These are phyloP conservation scores for Gymnopilus junonius DNA, from an alignment of 768 basidiomycete species.

Conservation along the genomic window DNA sequence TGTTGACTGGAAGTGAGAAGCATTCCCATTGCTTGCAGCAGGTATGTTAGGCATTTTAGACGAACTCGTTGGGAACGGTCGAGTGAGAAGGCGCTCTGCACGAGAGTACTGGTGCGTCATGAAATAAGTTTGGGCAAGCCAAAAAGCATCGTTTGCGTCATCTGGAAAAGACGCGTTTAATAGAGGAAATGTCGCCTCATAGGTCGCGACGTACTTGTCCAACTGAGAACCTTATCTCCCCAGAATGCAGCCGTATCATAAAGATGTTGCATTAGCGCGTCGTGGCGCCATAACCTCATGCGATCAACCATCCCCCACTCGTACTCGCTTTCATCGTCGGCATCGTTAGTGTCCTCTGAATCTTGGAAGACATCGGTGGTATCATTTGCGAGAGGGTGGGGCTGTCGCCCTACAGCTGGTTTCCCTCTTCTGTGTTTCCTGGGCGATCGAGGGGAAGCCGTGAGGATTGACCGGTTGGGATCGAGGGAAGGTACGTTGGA, in stretches of 20 bases:
- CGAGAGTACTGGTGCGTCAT: slow-evolving; percentile 95
- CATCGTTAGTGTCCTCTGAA: slow-evolving; percentile 51
- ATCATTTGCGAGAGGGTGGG: slow-evolving; percentile 80
- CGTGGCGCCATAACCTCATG: slow-evolving; percentile 96
- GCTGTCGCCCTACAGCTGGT: slow-evolving; percentile 48
- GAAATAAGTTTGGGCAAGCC: slow-evolving; percentile 98
- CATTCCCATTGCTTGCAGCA: slow-evolving; percentile 45
- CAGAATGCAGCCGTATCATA: slow-evolving; percentile 98
- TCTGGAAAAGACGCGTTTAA: slow-evolving; percentile 39
- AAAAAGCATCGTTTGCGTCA: slow-evolving; percentile 98
- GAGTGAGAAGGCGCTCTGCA: slow-evolving; percentile 87
- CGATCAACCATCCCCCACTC: slow-evolving; percentile 92
- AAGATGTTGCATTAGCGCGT: slow-evolving; percentile 97
- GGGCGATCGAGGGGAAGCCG: slow-evolving; percentile 72
- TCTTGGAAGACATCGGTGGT: slow-evolving; percentile 79
- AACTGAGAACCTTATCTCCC: slow-evolving; percentile 96
- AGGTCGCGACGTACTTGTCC: slow-evolving; percentile 78
- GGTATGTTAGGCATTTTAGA: slow-evolving; percentile 42
- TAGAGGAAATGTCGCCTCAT: neutral
- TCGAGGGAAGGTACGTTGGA: slow-evolving; percentile 71
- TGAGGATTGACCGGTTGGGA: slow-evolving; percentile 80
- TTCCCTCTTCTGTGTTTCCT: slow-evolving; percentile 58
- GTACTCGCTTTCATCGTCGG: slow-evolving; percentile 58
- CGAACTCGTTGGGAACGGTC: slow-evolving; percentile 72
- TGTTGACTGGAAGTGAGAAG: slow-evolving; percentile 28